phyloP scores from a whole-genome alignment of 305 asterid genomes.

The Lippia alba region DNA sequence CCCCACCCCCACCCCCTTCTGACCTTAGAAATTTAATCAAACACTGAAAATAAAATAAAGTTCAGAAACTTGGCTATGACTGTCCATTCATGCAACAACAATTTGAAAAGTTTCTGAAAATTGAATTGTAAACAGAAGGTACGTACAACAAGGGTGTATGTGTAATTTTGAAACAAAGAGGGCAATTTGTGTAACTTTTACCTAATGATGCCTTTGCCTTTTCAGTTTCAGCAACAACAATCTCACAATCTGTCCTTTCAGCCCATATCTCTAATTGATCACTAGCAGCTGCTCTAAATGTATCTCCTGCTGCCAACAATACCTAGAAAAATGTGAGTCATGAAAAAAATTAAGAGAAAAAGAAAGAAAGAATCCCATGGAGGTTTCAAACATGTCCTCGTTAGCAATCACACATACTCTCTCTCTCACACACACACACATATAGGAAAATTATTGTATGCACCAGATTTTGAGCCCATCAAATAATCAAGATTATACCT shows the following conservation, averaged over 20 bases:
- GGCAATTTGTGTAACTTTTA: slow-evolving; percentile 32
- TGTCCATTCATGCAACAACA: too few relatives aligned
- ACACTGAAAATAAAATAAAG: too few relatives aligned
- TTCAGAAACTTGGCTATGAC: too few relatives aligned
- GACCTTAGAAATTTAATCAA: too few relatives aligned
- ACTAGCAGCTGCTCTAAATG: slow-evolving; percentile 98
- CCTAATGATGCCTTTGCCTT: slow-evolving; percentile 92
- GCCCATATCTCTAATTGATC: slow-evolving; percentile 98
- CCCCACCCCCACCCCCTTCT: too few relatives aligned
- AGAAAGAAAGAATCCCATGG: neutral
- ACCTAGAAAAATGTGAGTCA: slow-evolving; percentile 53
- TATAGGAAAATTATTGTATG: neutral
- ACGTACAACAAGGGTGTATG: neutral
- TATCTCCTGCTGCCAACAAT: slow-evolving; percentile 95
- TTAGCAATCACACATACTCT: slow-evolving; percentile 4
- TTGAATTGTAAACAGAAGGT: too few relatives aligned
- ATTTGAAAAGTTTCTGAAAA: too few relatives aligned
- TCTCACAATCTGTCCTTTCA: slow-evolving; percentile 90
- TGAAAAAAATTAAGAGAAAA: slow-evolving; percentile 18
- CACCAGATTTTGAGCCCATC: neutral
- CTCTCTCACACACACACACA: neutral
- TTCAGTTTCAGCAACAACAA: slow-evolving; percentile 84
- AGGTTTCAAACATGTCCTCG: neutral
- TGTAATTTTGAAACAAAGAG: neutral
- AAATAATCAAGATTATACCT: neutral